phyloP scores from a whole-genome alignment of 208 protist genomes.

The Leishmania aethiopica region DNA sequence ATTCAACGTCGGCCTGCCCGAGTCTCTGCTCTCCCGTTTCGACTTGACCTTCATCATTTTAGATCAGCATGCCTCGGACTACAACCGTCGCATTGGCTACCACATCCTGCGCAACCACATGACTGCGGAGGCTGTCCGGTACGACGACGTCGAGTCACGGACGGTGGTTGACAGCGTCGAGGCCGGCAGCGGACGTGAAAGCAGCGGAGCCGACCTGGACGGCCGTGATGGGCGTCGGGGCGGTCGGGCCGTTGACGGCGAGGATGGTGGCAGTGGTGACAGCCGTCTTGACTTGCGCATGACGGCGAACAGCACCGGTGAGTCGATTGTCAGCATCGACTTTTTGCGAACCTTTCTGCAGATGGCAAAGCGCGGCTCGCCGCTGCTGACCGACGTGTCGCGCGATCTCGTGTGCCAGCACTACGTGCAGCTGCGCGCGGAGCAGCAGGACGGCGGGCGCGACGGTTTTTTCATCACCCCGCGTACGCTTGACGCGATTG shows the following conservation, averaged over 20 bases:
- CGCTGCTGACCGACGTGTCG: constrained; percentile 87
- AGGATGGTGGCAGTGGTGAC: constrained; percentile 8
- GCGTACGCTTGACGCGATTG: constrained; percentile 97
- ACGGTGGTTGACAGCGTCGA: constrained; percentile 77
- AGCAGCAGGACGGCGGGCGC: constrained; percentile 71
- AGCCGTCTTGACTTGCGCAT: constrained; percentile 61
- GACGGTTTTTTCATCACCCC: constrained; percentile 94
- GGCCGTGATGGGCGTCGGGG: not conserved
- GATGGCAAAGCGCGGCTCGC: constrained; percentile 85
- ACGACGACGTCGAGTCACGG: constrained; percentile 56
- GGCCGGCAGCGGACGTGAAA: constrained; percentile 18
- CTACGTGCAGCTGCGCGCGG: constrained; percentile 92
- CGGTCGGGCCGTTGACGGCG: not conserved
- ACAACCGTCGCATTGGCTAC: constrained; percentile 92
- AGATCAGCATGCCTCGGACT: constrained; percentile 92
- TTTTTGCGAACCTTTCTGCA: constrained; percentile 98
- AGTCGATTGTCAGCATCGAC: constrained; percentile 92
- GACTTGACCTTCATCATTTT: constrained; percentile 99
- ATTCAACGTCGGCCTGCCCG: constrained; percentile 98
- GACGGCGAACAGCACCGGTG: constrained; percentile 83
- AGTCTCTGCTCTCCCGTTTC: constrained; percentile 99
- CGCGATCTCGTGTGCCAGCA: constrained; percentile 81
- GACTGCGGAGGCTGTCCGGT: constrained; percentile 59
- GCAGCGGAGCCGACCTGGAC: not conserved
- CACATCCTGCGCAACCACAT: constrained; percentile 98